Base-by-base conservation (phyloP, 257 asterid genomes). In the Penstemon eatonii region DNA sequence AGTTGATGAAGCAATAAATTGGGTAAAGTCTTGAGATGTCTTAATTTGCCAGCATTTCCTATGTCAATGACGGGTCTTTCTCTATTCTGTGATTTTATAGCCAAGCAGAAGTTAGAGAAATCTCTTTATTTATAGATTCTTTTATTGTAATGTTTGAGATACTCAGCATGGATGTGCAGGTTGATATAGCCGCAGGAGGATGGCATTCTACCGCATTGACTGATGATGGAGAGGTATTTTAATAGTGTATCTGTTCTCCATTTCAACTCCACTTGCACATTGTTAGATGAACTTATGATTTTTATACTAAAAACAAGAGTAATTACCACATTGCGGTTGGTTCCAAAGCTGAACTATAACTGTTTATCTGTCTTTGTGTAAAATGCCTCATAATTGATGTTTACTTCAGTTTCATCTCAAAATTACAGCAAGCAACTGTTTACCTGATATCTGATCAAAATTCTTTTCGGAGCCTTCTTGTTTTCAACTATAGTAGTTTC, bases 191-290 rank as follows among this genome's bases (percentile, higher is more conserved):
- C 49, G 96, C 99, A 71, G 99, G 99, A 76, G 99, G 99, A 75
- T 94, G 99, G 99, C 99, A 94, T 83, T 94, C 99, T 69, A 87
- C 96, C 60, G 99, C 89, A 49, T 79, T 94, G 85, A 94, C 97
- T 73, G 87, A 85, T 74, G 92, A 94, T 50, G 99, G 99, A 59
- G 97, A 91, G 89, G 99, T 93, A 80, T 38, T 50, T 51, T 51
- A 15, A 56, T 62, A 66, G 50, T 64, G 25, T 45, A 25, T 60
- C 40, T 70, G 9, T 63, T 77, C 56, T 39, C 36, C 53, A 15
- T 1, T 53, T 62, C 50, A 8, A 54, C 58, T 71, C 49, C 6
- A 36, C 43, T 52, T 45, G 25, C 54, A 15, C 65, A 10, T 50
- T 12, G 50, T 58, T 47, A 63, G 44, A 15, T 10, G 52, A 19